Conservation (phyloP, 495 filamentous ascomycete species). For the Lichina pygmaea region DNA sequence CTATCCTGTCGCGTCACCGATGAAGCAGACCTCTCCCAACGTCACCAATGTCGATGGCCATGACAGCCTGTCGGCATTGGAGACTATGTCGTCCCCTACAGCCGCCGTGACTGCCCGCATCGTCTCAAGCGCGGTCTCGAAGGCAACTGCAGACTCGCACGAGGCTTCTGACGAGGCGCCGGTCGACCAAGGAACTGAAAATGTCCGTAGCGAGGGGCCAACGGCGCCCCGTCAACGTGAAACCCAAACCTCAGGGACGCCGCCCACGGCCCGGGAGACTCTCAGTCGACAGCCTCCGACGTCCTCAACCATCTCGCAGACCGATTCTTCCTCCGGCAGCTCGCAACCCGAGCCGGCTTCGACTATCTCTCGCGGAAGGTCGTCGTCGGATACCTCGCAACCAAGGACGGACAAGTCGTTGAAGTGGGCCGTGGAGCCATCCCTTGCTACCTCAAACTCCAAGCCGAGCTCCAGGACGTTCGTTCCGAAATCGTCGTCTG, state of each 20-base stretch:
- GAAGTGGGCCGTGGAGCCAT: too few species aligned
- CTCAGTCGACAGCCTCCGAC: background rate
- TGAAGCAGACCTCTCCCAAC: conserved; percentile 12
- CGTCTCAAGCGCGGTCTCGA: conserved; percentile 22
- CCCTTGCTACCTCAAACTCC: too few species aligned
- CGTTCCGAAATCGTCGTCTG: too few species aligned
- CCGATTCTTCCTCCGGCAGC: conserved; percentile 4
- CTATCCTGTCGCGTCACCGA: conserved; percentile 6
- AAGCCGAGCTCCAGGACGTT: too few species aligned
- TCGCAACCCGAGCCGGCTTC: too few species aligned
- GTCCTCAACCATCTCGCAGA: conserved; percentile 5
- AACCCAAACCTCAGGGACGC: conserved; percentile 8
- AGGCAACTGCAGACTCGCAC: conserved; percentile 12
- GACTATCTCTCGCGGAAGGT: too few species aligned
- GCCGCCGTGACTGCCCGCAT: conserved; percentile 33
- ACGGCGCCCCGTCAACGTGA: conserved; percentile 9
- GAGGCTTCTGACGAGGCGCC: conserved; percentile 11
- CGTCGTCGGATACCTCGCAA: too few species aligned
- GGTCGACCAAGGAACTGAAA: conserved; percentile 7
- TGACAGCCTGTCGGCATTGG: conserved; percentile 20
- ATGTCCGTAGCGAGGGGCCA: conserved; percentile 10
- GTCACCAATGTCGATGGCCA: conserved; percentile 20
- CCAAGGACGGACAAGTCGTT: too few species aligned
- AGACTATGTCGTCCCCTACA: conserved; percentile 35
- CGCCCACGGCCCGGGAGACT: background rate